Evolutionary conservation across 176 grass and related monocot genomes (phyloP), one percentile per base, ranked within the genome.

Genomic region (Secale cereale): DNA sequence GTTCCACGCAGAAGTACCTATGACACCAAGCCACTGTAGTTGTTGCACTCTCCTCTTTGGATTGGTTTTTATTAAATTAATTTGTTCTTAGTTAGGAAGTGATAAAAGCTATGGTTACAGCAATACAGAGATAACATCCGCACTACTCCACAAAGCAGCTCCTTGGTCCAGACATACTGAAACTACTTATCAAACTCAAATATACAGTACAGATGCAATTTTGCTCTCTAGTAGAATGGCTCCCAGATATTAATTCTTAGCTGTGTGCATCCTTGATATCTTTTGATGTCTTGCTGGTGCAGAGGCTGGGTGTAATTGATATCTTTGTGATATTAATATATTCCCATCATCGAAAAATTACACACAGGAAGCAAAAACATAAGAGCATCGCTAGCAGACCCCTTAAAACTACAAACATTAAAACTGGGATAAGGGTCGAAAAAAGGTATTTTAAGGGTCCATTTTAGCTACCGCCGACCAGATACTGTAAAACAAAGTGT

Each of bases 321-420:
- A n/a, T n/a, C n/a, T n/a, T n/a, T n/a, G n/a, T n/a, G n/a, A n/a
- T n/a, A n/a, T n/a, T n/a, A n/a, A n/a, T n/a, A n/a, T n/a, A n/a
- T n/a, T n/a, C n/a, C n/a, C n/a, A n/a, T n/a, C n/a, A n/a, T n/a
- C n/a, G n/a, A n/a, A n/a, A n/a, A n/a, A n/a, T n/a, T 77, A 77
- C 10, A 72, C 45, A 54, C 28, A 81, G 29, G 20, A 83, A 83
- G 52, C 25, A 83, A 67, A 82, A 32, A 75, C 43, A 20, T 76
- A n/a, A n/a, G n/a, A n/a, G n/a, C n/a, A n/a, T n/a, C n/a, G n/a
- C n/a, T 54, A 32, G 45, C 45, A 74, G 48, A n/a, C n/a, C n/a
- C n/a, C n/a, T n/a, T n/a, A n/a, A n/a, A n/a, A n/a, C n/a, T n/a
- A n/a, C n/a, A n/a, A n/a, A n/a, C n/a, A n/a, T n/a, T n/a, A n/a